These are phyloP conservation scores for Boehmeria nivea DNA, from an alignment of 306 rosid species.

Conservation along the genomic window DNA sequence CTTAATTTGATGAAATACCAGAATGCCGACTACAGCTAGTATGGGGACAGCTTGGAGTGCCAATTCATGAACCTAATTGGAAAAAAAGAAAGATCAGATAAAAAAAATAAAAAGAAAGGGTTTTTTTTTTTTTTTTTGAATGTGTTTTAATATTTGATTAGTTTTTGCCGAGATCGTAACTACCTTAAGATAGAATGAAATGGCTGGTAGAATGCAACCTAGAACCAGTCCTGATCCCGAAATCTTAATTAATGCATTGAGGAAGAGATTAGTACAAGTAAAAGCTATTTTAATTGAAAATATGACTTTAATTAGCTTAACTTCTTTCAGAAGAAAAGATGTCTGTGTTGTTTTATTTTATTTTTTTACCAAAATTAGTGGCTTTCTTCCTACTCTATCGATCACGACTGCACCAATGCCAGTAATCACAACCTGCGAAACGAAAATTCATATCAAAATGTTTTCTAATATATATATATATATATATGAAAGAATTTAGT, in stretches of 20 bases:
- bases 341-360: not conserved
- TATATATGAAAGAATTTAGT: constrained; percentile 2
- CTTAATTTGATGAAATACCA: constrained; percentile 38
- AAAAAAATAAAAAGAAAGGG: too few relatives aligned
- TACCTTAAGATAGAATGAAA: constrained; percentile 78
- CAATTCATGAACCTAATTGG: constrained; percentile 48
- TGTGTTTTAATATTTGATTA: not conserved
- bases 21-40: constrained; percentile 63
- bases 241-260: constrained; percentile 30
- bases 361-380: constrained; percentile 58
- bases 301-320: not conserved
- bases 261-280: constrained; percentile 10
- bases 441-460: constrained; percentile 3
- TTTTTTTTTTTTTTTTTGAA: not conserved
- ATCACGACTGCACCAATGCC: constrained; percentile 52
- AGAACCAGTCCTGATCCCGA: constrained; percentile 67
- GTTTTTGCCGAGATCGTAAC: constrained; percentile 7
- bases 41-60: constrained; percentile 43
- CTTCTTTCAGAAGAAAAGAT: constrained; percentile 9
- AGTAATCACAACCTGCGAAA: constrained; percentile 55
- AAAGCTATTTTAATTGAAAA: constrained; percentile 13
- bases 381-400: constrained; percentile 82
- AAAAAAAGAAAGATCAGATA: constrained; percentile 1
- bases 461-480: not conserved
- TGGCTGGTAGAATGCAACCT: constrained; percentile 53